These are phyloP conservation scores for Schizonepeta tenuifolia DNA, from an alignment of 257 asterid species.

Conservation along the genomic window DNA sequence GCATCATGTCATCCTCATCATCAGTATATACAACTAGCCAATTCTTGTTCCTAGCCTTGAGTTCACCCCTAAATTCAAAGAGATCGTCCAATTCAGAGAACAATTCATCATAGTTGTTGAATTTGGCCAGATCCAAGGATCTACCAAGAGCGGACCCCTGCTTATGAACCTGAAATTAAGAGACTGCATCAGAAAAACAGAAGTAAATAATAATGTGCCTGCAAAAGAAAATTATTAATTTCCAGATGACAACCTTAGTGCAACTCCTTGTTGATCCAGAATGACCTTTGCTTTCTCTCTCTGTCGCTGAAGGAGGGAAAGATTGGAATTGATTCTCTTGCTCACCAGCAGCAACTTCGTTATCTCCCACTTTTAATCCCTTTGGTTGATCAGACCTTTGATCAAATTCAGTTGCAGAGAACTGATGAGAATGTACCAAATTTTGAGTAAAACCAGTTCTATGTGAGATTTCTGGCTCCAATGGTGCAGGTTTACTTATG, in stretches of 20 bases:
- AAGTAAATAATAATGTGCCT: not conserved
- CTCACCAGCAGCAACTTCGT: constrained; percentile 48
- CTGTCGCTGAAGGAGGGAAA: constrained; percentile 44
- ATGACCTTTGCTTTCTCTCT: constrained; percentile 65
- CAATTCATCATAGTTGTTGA: constrained; percentile 72
- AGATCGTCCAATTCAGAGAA: constrained; percentile 75
- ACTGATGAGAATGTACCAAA: constrained; percentile 44
- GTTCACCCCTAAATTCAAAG: constrained; percentile 89
- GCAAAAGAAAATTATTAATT: not conserved
- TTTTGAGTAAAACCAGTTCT: constrained; percentile 38
- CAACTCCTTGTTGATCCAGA: constrained; percentile 87
- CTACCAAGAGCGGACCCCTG: constrained; percentile 97
- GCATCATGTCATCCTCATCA: constrained; percentile 99
- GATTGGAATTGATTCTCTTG: constrained; percentile 60
- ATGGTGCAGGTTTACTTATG: constrained; percentile 42
- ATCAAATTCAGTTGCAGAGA: constrained; percentile 56
- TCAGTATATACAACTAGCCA: constrained; percentile 96
- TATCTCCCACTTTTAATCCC: constrained; percentile 58
- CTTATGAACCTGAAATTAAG: constrained; percentile 80
- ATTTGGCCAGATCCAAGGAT: constrained; percentile 91
- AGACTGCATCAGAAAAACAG: not conserved
- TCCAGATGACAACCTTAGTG: constrained; percentile 73
- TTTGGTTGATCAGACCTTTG: constrained; percentile 51
- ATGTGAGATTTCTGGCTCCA: constrained; percentile 46
- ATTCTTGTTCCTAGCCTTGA: constrained; percentile 62